phyloP scores from a whole-genome alignment of 1,139 yeast species.

The Entelexis sorbosivorans region DNA sequence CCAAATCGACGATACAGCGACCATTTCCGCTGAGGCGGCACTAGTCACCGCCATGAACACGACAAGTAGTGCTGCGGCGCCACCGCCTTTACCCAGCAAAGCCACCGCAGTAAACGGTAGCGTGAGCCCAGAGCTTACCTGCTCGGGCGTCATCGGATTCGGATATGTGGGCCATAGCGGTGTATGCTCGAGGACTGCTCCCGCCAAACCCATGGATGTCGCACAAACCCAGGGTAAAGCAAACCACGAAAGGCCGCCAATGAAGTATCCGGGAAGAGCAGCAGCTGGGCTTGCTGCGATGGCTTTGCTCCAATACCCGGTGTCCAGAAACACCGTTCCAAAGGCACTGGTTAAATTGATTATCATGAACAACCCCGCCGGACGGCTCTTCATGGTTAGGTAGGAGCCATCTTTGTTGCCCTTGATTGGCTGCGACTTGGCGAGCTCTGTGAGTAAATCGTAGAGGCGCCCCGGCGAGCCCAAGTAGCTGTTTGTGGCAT shows the following conservation, averaged over 20 bases:
- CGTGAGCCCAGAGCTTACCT: conserved; percentile 70
- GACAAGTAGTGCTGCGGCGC: conserved; percentile 62
- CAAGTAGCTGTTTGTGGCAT: conserved; percentile 45
- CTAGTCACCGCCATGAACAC: conserved; percentile 72
- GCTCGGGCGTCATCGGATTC: conserved; percentile 45
- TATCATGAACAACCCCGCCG: conserved; percentile 75
- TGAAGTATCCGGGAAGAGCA: conserved; percentile 77
- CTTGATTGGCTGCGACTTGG: conserved; percentile 46
- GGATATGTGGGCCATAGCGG: conserved; percentile 75
- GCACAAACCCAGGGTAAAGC: conserved; percentile 77
- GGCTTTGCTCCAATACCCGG: conserved; percentile 82
- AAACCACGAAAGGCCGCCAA: conserved; percentile 90
- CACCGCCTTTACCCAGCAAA: conserved; percentile 76
- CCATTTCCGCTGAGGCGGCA: conserved; percentile 60
- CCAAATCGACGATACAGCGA: conserved; percentile 73
- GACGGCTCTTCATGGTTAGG: conserved; percentile 61
- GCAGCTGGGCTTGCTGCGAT: conserved; percentile 78
- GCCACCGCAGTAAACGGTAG: conserved; percentile 83
- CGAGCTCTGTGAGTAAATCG: conserved; percentile 54
- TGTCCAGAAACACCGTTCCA: conserved; percentile 80
- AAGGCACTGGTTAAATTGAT: conserved; percentile 77
- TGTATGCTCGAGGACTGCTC: conserved; percentile 54
- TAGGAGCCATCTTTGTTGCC: conserved; percentile 72
- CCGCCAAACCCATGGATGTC: conserved; percentile 75
- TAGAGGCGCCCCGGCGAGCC: conserved; percentile 79